Evolutionary conservation across 306 rosid genomes (phyloP), one percentile per base, ranked within the genome.

Genomic region (Alnus rubra): DNA sequence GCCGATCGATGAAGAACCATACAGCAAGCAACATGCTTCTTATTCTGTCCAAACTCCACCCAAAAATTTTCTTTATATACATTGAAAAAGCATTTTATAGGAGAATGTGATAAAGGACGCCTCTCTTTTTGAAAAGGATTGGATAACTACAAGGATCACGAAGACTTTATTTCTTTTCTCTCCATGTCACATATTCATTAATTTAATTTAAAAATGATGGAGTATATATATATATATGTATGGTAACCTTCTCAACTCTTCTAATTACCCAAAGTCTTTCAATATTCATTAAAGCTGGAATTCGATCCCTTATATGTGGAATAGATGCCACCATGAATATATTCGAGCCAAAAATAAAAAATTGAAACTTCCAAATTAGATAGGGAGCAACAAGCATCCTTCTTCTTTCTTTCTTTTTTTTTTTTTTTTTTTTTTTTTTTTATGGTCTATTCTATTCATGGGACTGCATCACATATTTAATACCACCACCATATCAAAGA

Each of bases 1-100:
- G 85, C 11, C 33, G 45, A 18, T 58, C 44, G 45, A 18, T 58
- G 75, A 33, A 52, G 47, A 74, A 56, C 73, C 50, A 55, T 47
- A 51, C 69, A 37, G 76, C 63, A 79, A 76, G 79, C 69, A 80
- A 76, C 75, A 65, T 70, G 73, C 63, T 52, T 15, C 71, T 52
- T 63, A 56, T 69, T 82, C 62, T 76, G 79, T 71, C 70, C 67
- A 30, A 63, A n/a, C 14, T 19, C 13, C 23, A 67, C 69, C 75
- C 75, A 14, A 67, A 44, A 47, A 5, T 44, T 49, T 42, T 37
- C 44, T 65, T 35, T 68, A 39, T 44, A 42, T 3, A 9, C 0
- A 14, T 5, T 50, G 11, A 30, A 18, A 39, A 39, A 44, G 9
- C 37, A 48, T 12, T 19, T 42, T 52, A 56, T 28, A 67, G 23